A percentile compares a stretch with the other conserved stretches of the same genome.
Conservation (phyloP, 2,329 filamentous ascomycete genomes). For the Penicillium sp. region DNA sequence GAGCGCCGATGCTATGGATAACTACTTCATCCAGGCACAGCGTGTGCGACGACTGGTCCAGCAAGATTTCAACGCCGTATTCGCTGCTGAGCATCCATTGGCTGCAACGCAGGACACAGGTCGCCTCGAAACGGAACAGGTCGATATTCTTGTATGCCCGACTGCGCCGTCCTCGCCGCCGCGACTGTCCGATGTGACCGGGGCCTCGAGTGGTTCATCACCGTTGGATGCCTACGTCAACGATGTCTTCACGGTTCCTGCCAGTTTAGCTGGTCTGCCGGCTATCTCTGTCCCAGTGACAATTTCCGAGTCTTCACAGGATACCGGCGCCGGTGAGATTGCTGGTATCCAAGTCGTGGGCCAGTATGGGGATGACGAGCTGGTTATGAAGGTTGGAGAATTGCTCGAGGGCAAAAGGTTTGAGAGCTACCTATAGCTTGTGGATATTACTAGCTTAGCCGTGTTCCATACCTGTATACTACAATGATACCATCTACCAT, state of each 20-base stretch:
- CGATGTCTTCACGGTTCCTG: slow-evolving; percentile 92
- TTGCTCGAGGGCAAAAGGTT: slow-evolving; percentile 29
- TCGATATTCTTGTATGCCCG: slow-evolving; percentile 83
- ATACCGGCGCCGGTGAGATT: slow-evolving; percentile 16
- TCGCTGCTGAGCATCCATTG: slow-evolving; percentile 65
- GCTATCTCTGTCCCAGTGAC: slow-evolving; percentile 74
- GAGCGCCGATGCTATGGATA: slow-evolving; percentile 85
- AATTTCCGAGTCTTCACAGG: slow-evolving; percentile 21
- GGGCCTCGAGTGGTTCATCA: slow-evolving; percentile 22
- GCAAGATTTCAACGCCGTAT: slow-evolving; percentile 77
- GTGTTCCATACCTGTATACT: slow-evolving; percentile 6
- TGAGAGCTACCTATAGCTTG: background rate
- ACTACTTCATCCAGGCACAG: slow-evolving; percentile 95
- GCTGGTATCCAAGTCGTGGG: slow-evolving; percentile 46
- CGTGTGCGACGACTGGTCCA: slow-evolving; percentile 78
- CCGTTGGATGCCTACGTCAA: slow-evolving; percentile 78
- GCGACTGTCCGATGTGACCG: slow-evolving; percentile 52
- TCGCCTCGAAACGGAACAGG: slow-evolving; percentile 28
- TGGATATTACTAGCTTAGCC: background rate
- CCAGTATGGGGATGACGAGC: slow-evolving; percentile 45
- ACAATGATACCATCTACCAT: slow-evolving; percentile 8
- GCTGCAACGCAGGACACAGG: slow-evolving; percentile 6
- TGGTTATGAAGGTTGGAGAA: slow-evolving; percentile 38
- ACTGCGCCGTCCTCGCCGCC: slow-evolving; percentile 77
- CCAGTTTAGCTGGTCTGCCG: slow-evolving; percentile 84